Percentiles rank a stretch among this genome's conserved stretches.
phyloP scores from a whole-genome alignment of 192 early-diverging fungal genomes.

The Coemansia sp. region DNA sequence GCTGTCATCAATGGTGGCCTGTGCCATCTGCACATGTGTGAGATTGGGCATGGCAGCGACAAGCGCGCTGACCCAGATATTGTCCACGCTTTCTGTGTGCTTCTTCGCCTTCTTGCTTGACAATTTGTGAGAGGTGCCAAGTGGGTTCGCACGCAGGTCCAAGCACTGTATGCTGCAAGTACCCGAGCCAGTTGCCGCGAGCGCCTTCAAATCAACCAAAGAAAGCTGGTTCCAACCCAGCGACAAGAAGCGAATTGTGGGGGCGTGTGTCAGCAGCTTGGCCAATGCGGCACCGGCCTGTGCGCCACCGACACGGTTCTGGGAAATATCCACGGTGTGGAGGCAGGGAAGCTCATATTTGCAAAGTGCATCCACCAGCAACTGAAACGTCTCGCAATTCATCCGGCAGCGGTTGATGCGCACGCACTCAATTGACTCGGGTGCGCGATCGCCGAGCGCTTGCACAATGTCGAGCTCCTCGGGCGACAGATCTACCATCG shows the following conservation, averaged over 20 bases:
- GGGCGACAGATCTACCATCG: conserved; percentile 34
- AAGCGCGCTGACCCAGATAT: conserved; percentile 24
- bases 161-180: conserved; percentile 15
- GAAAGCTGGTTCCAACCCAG: conserved; percentile 52
- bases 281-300: conserved; percentile 30
- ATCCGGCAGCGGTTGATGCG: conserved; percentile 54
- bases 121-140: conserved; percentile 11
- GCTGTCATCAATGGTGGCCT: conserved; percentile 30
- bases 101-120: conserved; percentile 2
- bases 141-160: conserved; percentile 52
- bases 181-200: conserved; percentile 4
- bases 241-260: conserved; percentile 26
- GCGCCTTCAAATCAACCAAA: conserved; percentile 24
- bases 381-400: conserved; percentile 25
- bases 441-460: conserved; percentile 34
- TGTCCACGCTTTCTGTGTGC: not conserved
- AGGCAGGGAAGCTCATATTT: conserved; percentile 22
- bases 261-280: conserved; percentile 31
- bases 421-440: conserved; percentile 46
- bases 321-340: conserved; percentile 44
- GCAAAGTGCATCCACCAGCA: conserved; percentile 39
- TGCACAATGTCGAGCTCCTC: conserved; percentile 31
- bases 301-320: conserved; percentile 43
- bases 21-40: conserved; percentile 40
- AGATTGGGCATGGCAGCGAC: conserved; percentile 29